Conservation (phyloP, 1,284 basidiomycete species). For the Ceratobasidium sp. region DNA sequence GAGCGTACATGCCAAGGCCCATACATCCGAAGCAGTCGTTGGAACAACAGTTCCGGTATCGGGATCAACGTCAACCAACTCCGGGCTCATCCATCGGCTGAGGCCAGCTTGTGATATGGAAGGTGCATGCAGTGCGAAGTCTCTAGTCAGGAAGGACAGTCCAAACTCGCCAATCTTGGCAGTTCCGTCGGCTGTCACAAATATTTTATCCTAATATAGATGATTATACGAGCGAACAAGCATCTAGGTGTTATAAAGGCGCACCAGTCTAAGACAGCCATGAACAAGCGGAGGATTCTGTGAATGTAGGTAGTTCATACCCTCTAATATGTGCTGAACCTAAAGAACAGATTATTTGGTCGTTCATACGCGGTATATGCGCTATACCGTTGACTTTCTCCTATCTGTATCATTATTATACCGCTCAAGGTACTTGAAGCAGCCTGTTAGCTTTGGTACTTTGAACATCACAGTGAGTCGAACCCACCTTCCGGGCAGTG, state of each 20-base stretch:
- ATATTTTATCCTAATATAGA: conserved; percentile 18
- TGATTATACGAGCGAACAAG: too few species aligned
- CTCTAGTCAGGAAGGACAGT: not conserved
- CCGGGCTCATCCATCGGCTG: conserved; percentile 25
- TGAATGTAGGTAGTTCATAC: conserved; percentile 35
- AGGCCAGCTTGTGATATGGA: conserved; percentile 12
- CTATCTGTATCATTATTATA: not conserved
- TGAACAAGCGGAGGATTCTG: conserved; percentile 33
- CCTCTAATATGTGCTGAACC: not conserved
- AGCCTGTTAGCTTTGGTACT: not conserved
- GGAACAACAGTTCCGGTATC: not conserved
- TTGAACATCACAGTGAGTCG: too few species aligned
- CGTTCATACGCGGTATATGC: too few species aligned
- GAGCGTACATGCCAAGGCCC: conserved; percentile 18
- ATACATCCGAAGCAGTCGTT: conserved; percentile 2
- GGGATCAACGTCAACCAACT: not conserved
- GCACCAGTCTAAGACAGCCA: conserved; percentile 31
- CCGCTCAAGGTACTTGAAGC: not conserved
- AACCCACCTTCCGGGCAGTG: not conserved
- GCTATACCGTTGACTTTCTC: not conserved
- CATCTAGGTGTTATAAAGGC: not conserved
- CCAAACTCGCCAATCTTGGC: conserved; percentile 38
- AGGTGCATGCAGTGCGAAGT: conserved; percentile 16
- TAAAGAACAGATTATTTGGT: too few species aligned
- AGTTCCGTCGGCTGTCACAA: not conserved